Conservation (phyloP, 441 rosid species). For the Gossypium trilobum region DNA sequence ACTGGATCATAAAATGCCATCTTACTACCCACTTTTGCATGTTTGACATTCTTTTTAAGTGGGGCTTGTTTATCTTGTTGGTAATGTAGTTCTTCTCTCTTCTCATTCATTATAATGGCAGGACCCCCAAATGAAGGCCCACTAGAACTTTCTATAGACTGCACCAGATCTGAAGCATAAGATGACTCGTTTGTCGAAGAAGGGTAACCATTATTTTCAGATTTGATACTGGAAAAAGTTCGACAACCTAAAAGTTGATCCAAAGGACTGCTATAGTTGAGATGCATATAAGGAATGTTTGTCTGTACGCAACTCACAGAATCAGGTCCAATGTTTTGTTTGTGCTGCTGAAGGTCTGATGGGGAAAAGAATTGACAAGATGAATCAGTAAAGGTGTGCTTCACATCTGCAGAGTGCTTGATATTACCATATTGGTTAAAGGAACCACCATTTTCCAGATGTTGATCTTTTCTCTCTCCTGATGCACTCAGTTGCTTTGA, state of each 20-base stretch:
- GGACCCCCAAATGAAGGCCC: constrained; percentile 31
- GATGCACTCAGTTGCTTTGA: constrained; percentile 28
- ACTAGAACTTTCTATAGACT: constrained; percentile 37
- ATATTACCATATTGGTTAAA: constrained; percentile 29
- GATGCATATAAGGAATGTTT: constrained; percentile 21
- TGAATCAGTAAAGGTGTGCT: constrained; percentile 21
- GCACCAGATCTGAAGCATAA: constrained; percentile 50
- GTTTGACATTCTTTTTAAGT: constrained; percentile 28
- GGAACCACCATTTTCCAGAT: constrained; percentile 35
- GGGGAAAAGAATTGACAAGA: constrained; percentile 26
- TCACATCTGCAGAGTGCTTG: constrained; percentile 29
- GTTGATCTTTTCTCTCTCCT: constrained; percentile 36
- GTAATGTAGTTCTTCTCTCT: constrained; percentile 25
- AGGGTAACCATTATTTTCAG: constrained; percentile 37
- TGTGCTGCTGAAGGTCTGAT: constrained; percentile 23
- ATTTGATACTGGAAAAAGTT: constrained; percentile 38
- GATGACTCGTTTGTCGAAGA: constrained; percentile 46
- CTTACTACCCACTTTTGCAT: constrained; percentile 26
- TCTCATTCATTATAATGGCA: constrained; percentile 24
- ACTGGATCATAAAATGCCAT: constrained; percentile 31
- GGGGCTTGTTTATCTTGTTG: constrained; percentile 25
- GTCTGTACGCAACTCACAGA: constrained; percentile 25
- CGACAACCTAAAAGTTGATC: constrained; percentile 44
- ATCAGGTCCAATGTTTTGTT: constrained; percentile 23
- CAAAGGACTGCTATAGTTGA: constrained; percentile 29